These are phyloP conservation scores for Nitzschia putrida DNA, from an alignment of 108 stramenopile species.

Conservation along the genomic window DNA sequence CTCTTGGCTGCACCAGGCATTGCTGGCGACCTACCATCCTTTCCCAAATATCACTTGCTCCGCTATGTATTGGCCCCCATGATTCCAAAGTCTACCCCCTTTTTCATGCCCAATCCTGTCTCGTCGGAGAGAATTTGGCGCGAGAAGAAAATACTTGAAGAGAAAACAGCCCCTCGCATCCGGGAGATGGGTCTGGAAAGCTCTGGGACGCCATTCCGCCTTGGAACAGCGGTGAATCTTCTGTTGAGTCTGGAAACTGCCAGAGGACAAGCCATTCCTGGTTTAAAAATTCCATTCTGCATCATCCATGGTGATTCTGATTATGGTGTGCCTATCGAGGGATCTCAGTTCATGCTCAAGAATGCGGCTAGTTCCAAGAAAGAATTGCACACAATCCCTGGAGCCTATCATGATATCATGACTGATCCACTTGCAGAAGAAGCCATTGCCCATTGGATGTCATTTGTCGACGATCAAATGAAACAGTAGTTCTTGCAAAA, in stretches of 20 bases:
- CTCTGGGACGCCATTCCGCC: constrained; percentile 40
- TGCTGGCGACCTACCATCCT: constrained; percentile 51
- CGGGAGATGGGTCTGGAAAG: constrained; percentile 34
- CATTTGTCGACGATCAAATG: constrained; percentile 38
- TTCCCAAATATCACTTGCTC: constrained; percentile 42
- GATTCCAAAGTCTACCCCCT: constrained; percentile 46
- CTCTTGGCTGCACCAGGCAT: constrained; percentile 50
- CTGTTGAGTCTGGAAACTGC: constrained; percentile 45
- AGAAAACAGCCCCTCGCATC: constrained; percentile 12
- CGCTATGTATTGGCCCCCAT: constrained; percentile 50
- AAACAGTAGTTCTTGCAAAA: neutral
- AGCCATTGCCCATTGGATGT: constrained; percentile 23
- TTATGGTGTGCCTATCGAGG: constrained; percentile 49
- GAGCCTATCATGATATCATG: constrained; percentile 48
- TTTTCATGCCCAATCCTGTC: constrained; percentile 67
- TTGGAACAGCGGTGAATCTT: constrained; percentile 52
- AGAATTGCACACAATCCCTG: constrained; percentile 33
- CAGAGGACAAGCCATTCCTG: constrained; percentile 43
- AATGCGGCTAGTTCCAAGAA: constrained; percentile 24
- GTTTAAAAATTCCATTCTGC: constrained; percentile 46
- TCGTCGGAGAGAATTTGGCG: constrained; percentile 53
- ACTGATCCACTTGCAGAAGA: constrained; percentile 47
- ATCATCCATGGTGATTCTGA: constrained; percentile 51
- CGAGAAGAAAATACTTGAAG: constrained; percentile 25
- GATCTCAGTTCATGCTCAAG: constrained; percentile 47